Evolutionary conservation across 331 rosid species (phyloP).

Genomic region (Malus hybrid): DNA sequence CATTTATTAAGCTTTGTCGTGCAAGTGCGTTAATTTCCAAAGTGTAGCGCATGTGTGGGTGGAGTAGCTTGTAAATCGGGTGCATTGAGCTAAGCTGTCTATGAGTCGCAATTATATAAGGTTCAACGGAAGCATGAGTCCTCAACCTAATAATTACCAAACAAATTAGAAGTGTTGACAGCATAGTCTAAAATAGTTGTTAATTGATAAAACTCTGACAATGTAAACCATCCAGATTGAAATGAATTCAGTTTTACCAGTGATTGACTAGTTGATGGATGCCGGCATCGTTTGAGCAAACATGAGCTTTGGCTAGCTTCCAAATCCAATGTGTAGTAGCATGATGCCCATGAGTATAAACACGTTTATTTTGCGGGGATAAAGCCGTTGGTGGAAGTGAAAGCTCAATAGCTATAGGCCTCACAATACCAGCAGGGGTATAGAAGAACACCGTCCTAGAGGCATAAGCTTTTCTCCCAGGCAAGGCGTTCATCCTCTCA

Average conservation of each 20-base stretch:
- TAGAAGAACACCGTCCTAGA: slow-evolving; percentile 73
- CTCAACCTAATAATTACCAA: slow-evolving; percentile 56
- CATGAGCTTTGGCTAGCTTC: slow-evolving; percentile 98
- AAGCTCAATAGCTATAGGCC: slow-evolving; percentile 83
- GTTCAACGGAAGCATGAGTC: slow-evolving; percentile 97
- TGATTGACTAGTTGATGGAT: slow-evolving; percentile 93
- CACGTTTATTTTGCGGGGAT: slow-evolving; percentile 39
- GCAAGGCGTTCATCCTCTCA: slow-evolving; percentile 70
- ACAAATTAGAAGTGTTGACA: background rate
- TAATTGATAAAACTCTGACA: background rate
- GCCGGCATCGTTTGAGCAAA: slow-evolving; percentile 81
- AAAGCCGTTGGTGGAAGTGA: slow-evolving; percentile 60
- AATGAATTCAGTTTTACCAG: slow-evolving; percentile 39
- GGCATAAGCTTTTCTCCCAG: slow-evolving; percentile 76
- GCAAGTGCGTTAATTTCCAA: slow-evolving; percentile 84
- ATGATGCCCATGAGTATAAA: slow-evolving; percentile 77
- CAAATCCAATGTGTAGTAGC: slow-evolving; percentile 86
- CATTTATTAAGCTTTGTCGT: slow-evolving; percentile 79
- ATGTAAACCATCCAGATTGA: background rate
- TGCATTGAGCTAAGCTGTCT: slow-evolving; percentile 93
- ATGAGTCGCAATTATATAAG: slow-evolving; percentile 81
- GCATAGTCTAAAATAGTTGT: background rate
- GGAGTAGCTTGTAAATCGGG: slow-evolving; percentile 81
- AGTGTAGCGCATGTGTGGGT: slow-evolving; percentile 96
- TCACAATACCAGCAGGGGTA: slow-evolving; percentile 33